Evolutionary conservation across 1,284 basidiomycete genomes (phyloP), one percentile per base, ranked within the genome.

Genomic region (Agroathelia rolfsii): DNA sequence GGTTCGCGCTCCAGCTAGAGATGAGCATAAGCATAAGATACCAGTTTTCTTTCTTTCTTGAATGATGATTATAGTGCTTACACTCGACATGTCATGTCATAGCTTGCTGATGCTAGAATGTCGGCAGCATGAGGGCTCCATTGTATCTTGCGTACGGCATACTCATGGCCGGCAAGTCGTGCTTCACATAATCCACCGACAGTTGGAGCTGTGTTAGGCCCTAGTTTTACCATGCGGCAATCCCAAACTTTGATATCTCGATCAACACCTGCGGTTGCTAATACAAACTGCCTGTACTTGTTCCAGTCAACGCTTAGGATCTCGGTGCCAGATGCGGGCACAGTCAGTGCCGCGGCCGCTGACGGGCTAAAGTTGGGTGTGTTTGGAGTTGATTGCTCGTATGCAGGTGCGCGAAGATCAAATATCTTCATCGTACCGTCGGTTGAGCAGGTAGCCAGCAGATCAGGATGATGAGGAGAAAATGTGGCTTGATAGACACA

Each of bases 41-140:
- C 40, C n/a, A 38, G 41, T 18, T n/a, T 13, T 16, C 18, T 13
- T 6, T 10, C 10, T 32, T 15, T 24, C 32, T 30, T 12, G 34
- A 32, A 35, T 18, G 29, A 34, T n/a, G n/a, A n/a, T n/a, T n/a
- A 31, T 38, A 32, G 16, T 12, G 71, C 82, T 58, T 65, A 96
- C 74, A 93, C 66, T 55, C 88, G 66, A 53, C 85, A 90, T 2
- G 88, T 89, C 94, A 97, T 98, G 53, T 98, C 94, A 57, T 97
- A 98, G 42, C 84, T 82, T 13, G 83, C 85, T 32, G 75, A 84
- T 1, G 86, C 84, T 15, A 97, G 58, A 6, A 92, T 48, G 45
- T 88, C 79, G 2, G 80, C 59, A n/a, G 69, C 60, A 52, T 81
- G 77, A 13, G 28, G 72, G 48, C 76, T 76, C 82, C 82, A 87